These are phyloP conservation scores for Escallonia rubra DNA, from an alignment of 129 eudicot genomes.

Conservation along the genomic window DNA sequence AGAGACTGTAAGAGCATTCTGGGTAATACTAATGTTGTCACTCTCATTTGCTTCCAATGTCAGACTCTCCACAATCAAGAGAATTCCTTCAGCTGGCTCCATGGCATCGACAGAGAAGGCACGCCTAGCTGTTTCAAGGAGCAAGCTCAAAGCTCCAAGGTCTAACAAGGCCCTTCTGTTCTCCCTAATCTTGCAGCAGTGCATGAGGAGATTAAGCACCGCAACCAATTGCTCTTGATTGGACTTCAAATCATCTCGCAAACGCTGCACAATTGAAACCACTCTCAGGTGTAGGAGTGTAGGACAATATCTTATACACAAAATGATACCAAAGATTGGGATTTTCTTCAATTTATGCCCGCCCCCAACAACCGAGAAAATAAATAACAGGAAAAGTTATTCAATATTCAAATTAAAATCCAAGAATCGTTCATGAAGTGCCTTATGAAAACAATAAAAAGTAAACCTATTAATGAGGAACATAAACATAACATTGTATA, in stretches of 20 bases:
- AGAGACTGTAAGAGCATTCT: constrained; percentile 70
- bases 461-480: too few species aligned
- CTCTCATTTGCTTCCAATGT: constrained; percentile 96
- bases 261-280: constrained; percentile 41
- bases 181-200: constrained; percentile 95
- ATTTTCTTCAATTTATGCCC: too few species aligned
- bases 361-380: too few species aligned
- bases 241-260: constrained; percentile 90
- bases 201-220: constrained; percentile 85
- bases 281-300: not conserved
- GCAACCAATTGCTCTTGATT: constrained; percentile 92
- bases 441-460: too few species aligned
- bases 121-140: constrained; percentile 91
- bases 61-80: constrained; percentile 84
- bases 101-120: constrained; percentile 98
- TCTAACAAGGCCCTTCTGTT: constrained; percentile 81
- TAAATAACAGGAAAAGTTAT: too few species aligned
- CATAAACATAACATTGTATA: too few species aligned
- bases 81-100: constrained; percentile 99
- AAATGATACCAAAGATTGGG: too few species aligned
- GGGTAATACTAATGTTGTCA: constrained; percentile 72
- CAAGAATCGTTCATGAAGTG: too few species aligned
- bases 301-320: too few species aligned
- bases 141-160: constrained; percentile 79
- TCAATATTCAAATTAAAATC: too few species aligned